A percentile compares a stretch with the other conserved stretches of the same genome.
phyloP scores from a whole-genome alignment of 2,329 filamentous ascomycete species.

The Geosmithia flava region DNA sequence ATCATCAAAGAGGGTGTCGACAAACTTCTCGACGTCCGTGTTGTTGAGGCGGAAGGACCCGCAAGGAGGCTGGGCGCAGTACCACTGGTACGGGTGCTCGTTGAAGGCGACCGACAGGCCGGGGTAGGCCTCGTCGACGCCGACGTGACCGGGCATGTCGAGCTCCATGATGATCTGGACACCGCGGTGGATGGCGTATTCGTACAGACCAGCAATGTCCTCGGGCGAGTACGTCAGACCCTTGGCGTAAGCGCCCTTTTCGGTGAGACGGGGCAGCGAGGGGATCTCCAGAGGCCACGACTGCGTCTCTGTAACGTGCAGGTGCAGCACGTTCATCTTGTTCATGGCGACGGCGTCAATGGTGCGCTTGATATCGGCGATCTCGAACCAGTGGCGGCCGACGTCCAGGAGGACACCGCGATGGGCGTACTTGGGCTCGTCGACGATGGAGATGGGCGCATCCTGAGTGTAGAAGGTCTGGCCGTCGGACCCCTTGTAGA shows the following conservation, averaged over 20 bases:
- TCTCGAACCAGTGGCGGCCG: conserved; percentile 57
- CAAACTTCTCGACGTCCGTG: conserved; percentile 54
- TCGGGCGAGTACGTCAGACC: conserved; percentile 54
- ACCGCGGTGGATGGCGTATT: conserved; percentile 52
- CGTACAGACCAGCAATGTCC: conserved; percentile 55
- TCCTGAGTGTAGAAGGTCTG: conserved; percentile 51
- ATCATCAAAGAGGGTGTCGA: conserved; percentile 63
- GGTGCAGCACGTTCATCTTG: conserved; percentile 73
- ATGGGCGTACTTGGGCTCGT: conserved; percentile 62
- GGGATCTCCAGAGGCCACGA: conserved; percentile 79
- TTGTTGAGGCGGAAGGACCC: conserved; percentile 69
- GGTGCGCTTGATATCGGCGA: conserved; percentile 56
- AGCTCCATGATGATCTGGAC: conserved; percentile 50
- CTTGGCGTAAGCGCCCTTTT: conserved; percentile 60
- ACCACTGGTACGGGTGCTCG: conserved; percentile 41
- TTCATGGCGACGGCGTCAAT: conserved; percentile 68
- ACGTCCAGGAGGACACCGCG: conserved; percentile 74
- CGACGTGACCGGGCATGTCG: conserved; percentile 48
- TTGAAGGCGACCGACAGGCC: conserved; percentile 43
- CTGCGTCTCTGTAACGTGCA: conserved; percentile 74
- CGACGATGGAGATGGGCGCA: conserved; percentile 60
- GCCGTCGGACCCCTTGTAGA: conserved; percentile 55
- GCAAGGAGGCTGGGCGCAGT: conserved; percentile 52
- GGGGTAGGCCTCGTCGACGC: conserved; percentile 41
- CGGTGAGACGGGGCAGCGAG: conserved; percentile 53